Percentiles rank a stretch among this genome's conserved stretches.
Evolutionary conservation across 179 eudicot genomes (phyloP).

Genomic region (Pouteria campechiana): DNA sequence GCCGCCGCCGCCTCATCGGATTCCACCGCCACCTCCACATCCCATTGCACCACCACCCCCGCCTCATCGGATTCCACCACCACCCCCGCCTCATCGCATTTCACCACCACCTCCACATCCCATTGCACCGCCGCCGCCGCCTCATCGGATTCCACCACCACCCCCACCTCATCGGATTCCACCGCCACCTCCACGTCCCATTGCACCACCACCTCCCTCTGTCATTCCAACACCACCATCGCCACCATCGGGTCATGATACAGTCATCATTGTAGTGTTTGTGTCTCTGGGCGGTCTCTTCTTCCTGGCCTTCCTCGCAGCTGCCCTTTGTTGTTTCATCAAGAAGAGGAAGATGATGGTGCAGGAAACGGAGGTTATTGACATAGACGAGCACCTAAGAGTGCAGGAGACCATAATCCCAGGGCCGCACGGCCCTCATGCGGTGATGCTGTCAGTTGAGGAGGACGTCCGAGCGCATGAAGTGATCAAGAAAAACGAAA

Average conservation of each 20-base stretch:
- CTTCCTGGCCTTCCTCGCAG: constrained; percentile 57
- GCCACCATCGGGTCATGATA: constrained; percentile 42
- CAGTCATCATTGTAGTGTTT: constrained; percentile 40
- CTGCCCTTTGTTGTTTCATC: constrained; percentile 48
- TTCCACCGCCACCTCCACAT: no score
- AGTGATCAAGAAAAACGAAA: constrained; percentile 33
- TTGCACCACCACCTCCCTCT: background rate
- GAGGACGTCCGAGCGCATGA: constrained; percentile 59
- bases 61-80: constrained; percentile 83
- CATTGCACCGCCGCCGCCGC: constrained; percentile 56
- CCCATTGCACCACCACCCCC: constrained; percentile 26
- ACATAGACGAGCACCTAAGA: constrained; percentile 35
- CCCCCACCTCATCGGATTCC: constrained; percentile 50
- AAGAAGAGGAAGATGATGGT: constrained; percentile 45
- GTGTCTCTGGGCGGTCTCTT: constrained; percentile 61
- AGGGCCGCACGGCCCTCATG: constrained; percentile 55
- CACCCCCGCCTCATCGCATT: constrained; percentile 72
- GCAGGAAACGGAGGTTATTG: constrained; percentile 31
- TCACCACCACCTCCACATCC: constrained; percentile 74
- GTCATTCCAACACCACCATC: constrained; percentile 1
- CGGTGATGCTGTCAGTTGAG: constrained; percentile 36
- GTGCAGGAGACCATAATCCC: constrained; percentile 40
- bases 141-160: constrained; percentile 75
- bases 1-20: constrained; percentile 33
- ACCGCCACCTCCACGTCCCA: background rate